Conservation (phyloP, 78 protist genomes). For the Dictyostelium firmibasis region DNA sequence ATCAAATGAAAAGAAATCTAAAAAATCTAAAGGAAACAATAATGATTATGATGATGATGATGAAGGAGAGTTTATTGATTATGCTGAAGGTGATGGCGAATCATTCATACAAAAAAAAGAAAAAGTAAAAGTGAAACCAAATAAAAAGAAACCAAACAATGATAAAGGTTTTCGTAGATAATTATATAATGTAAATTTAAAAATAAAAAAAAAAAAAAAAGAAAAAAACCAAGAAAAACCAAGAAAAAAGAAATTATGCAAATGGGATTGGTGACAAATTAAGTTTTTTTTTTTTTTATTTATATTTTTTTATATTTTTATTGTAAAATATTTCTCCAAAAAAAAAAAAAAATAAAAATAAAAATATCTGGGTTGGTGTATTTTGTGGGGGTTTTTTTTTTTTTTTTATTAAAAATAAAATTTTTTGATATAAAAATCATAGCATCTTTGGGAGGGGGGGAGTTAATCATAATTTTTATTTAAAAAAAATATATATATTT, state of each 20-base stretch:
- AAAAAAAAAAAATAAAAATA: too few relatives aligned
- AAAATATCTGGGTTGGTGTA: too few relatives aligned
- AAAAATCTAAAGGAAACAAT: background rate
- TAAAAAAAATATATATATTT: too few relatives aligned
- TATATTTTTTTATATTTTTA: too few relatives aligned
- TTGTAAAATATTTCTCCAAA: too few relatives aligned
- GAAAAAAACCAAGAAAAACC: too few relatives aligned
- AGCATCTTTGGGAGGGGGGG: background rate
- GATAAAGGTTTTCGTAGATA: slow-evolving; percentile 20
- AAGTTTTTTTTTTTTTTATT: too few relatives aligned
- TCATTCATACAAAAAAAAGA: background rate
- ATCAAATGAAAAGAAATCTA: slow-evolving; percentile 9
- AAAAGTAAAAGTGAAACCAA: slow-evolving; percentile 47
- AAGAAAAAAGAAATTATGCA: too few relatives aligned
- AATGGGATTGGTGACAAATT: too few relatives aligned
- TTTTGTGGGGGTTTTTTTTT: too few relatives aligned
- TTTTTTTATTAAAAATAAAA: too few relatives aligned
- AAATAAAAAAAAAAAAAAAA: background rate
- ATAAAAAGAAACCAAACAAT: slow-evolving; percentile 26
- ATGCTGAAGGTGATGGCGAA: slow-evolving; percentile 1
- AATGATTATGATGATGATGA: background rate
- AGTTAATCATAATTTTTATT: too few relatives aligned
- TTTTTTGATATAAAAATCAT: background rate
- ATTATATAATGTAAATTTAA: background rate
- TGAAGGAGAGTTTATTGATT: background rate